Conservation (phyloP, 805 yeast genomes). For the Candida vaughaniae region DNA sequence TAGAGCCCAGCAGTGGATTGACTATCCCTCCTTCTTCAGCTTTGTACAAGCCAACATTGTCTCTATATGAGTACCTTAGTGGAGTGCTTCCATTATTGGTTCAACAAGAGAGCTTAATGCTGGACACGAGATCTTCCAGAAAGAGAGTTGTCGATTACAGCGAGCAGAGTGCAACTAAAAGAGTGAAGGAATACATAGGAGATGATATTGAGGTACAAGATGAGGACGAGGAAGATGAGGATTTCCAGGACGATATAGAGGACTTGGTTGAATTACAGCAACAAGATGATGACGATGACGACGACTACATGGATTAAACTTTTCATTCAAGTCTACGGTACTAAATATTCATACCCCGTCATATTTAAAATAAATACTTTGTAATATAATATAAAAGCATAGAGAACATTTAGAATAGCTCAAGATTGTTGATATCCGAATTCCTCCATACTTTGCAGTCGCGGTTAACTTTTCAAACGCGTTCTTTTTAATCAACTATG, state of each 20-base stretch:
- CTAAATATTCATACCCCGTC: no score
- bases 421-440: no score
- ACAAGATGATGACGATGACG: constrained; percentile 13
- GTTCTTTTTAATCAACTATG: constrained; percentile 14
- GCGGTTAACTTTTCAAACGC: constrained; percentile 6
- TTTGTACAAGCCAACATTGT: constrained; percentile 25
- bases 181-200: constrained; percentile 8
- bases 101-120: constrained; percentile 21
- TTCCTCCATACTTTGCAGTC: no score
- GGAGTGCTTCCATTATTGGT: constrained; percentile 26
- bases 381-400: no score
- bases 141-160: constrained; percentile 21
- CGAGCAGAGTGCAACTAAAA: constrained; percentile 13
- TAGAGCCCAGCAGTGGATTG: neutral
- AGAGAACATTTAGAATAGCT: no score
- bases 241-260: constrained; percentile 5
- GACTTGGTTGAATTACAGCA: constrained; percentile 4
- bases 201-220: constrained; percentile 19
- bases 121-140: constrained; percentile 16
- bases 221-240: constrained; percentile 18
- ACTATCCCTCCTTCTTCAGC: constrained; percentile 16
- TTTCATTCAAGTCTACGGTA: no score
- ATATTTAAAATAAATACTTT: no score
- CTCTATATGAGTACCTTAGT: constrained; percentile 29
- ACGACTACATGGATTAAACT: constrained; percentile 17